Base-by-base conservation (phyloP, 768 basidiomycete species). In the Cubamyces sp. region DNA sequence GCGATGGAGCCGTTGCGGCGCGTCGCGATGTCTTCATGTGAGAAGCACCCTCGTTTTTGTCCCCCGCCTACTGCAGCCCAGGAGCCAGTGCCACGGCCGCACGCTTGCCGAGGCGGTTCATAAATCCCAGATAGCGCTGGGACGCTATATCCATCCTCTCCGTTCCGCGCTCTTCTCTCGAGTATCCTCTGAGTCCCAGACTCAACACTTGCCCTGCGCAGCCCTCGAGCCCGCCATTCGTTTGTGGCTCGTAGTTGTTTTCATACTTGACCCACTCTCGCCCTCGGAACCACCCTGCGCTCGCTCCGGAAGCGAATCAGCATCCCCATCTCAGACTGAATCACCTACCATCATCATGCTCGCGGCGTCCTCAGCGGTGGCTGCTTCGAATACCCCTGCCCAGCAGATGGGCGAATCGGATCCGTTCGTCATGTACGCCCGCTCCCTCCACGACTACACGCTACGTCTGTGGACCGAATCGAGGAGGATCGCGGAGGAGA, bases 381-480 rank as follows among this genome's bases (percentile, higher is more conserved):
- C 63, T n/a, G 3, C 47, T 18, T 5, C 45, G n/a, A 42, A 43
- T 40, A 34, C 55, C 30, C 30, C 43, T 8, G n/a, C 18, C 50
- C 57, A 57, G 37, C 37, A 59, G 45, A 18, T 45, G 43, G 56
- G 46, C 15, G 68, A 70, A 14, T 47, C 58, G 43, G 69, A 72
- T 50, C 67, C 71, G 16, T 70, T 88, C 67, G 69, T 77, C 49
- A 77, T 77, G 39, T 90, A 90, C 68, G 83, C 88, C 18, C 85
- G 82, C 67, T 79, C 86, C 46, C 74, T 90, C 37, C 85, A 88
- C 70, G 79, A 87, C 58, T 89, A 88, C 63, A 90, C 88, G 28
- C 79, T 88, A 53, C 78, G 71, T 43, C 79, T 87, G 52, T 89
- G 88, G 87, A 82, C 83, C 53, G 85, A 89, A 69, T 86, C 87